Percentiles rank a stretch among this genome's conserved stretches.
These are phyloP conservation scores for Solanum piurae DNA, from an alignment of 257 asterid species.

Conservation along the genomic window DNA sequence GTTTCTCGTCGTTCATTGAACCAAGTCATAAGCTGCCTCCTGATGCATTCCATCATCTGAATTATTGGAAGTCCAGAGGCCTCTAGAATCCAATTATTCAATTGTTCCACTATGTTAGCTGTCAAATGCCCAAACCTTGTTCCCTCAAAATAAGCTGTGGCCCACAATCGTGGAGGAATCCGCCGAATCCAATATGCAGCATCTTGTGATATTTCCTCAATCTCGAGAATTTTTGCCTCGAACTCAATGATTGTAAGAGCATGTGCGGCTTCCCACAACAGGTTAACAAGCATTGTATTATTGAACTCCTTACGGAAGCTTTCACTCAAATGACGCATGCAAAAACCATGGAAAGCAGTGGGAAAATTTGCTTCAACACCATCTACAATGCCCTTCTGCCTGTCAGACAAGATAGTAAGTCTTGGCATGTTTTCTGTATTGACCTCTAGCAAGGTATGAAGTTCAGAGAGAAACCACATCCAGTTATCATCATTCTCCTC, in stretches of 20 bases:
- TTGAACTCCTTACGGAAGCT: conserved; percentile 84
- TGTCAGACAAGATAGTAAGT: conserved; percentile 81
- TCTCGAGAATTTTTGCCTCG: conserved; percentile 65
- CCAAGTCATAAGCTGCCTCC: conserved; percentile 94
- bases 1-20: conserved; percentile 87
- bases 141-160: conserved; percentile 82
- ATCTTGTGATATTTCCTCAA: conserved; percentile 80
- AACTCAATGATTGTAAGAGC: conserved; percentile 68
- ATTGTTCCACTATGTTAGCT: conserved; percentile 57
- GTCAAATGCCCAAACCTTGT: conserved; percentile 83
- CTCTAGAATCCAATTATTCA: conserved; percentile 69
- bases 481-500: conserved; percentile 88
- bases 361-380: conserved; percentile 90
- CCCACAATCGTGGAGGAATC: conserved; percentile 77
- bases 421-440: conserved; percentile 94
- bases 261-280: conserved; percentile 86
- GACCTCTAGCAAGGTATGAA: conserved; percentile 71
- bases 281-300: conserved; percentile 75
- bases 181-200: conserved; percentile 90
- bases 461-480: conserved; percentile 99
- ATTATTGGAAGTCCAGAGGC: conserved; percentile 86
- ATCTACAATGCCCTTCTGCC: conserved; percentile 75
- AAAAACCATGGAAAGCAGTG: conserved; percentile 86
- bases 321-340: conserved; percentile 90
- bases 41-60: conserved; percentile 92